These are phyloP conservation scores for Mikania micrantha DNA, from an alignment of 129 eudicot species.

Conservation along the genomic window DNA sequence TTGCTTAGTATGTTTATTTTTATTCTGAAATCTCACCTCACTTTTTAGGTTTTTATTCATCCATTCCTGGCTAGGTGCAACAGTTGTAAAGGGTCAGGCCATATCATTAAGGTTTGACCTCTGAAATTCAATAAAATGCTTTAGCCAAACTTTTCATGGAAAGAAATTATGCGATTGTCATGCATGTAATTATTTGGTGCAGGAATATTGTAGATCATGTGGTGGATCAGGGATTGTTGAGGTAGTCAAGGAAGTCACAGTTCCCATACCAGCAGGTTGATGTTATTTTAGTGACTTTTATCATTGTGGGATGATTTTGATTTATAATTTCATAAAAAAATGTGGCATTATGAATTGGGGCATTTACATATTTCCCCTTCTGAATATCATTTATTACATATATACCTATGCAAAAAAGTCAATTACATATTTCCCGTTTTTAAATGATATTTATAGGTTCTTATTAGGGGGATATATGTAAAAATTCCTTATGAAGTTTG, in stretches of 20 bases:
- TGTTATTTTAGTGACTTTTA: slow-evolving; percentile 4
- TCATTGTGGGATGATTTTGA: not conserved
- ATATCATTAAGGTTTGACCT: slow-evolving; percentile 55
- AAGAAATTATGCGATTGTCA: not conserved
- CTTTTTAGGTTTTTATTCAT: slow-evolving; percentile 68
- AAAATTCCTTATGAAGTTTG: not conserved
- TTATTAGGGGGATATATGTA: too few relatives aligned
- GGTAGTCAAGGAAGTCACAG: slow-evolving; percentile 69
- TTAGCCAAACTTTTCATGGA: not conserved
- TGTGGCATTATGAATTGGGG: slow-evolving; percentile 5
- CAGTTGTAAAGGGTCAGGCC: slow-evolving; percentile 76
- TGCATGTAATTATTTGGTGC: slow-evolving; percentile 16
- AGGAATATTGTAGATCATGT: slow-evolving; percentile 73
- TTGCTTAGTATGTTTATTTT: not conserved
- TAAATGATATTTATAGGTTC: too few relatives aligned
- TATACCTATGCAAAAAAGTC: too few relatives aligned
- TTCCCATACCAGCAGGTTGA: slow-evolving; percentile 88
- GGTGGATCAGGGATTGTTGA: slow-evolving; percentile 69
- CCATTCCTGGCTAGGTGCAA: slow-evolving; percentile 77
- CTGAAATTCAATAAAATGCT: slow-evolving; percentile 4
- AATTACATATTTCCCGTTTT: too few relatives aligned
- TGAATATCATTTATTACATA: too few relatives aligned
- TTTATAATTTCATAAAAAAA: not conserved
- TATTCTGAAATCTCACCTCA: slow-evolving; percentile 1
- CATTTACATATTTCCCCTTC: too few relatives aligned